Conservation (phyloP, 1,139 yeast genomes). For the Suhomyces kunorum region DNA sequence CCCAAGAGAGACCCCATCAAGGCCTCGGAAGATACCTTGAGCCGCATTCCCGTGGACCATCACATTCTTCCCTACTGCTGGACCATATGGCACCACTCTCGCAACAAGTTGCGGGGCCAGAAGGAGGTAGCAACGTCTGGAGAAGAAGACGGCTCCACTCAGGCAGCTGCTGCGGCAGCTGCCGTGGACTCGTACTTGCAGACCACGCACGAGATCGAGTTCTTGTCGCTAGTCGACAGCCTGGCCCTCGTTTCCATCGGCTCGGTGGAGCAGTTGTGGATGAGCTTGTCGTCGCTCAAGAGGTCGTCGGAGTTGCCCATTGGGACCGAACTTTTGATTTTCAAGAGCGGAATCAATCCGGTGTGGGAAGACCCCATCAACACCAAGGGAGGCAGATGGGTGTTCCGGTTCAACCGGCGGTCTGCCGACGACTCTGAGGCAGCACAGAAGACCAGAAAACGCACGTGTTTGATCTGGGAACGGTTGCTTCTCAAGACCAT, state of each 20-base stretch:
- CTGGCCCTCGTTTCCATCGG: conserved; percentile 34
- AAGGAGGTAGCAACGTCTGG: conserved; percentile 19
- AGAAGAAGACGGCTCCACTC: conserved; percentile 17
- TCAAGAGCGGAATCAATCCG: conserved; percentile 65
- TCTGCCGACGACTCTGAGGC: conserved; percentile 18
- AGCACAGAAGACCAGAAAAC: conserved; percentile 30
- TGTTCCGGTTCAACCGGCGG: conserved; percentile 50
- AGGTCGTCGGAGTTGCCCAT: conserved; percentile 49
- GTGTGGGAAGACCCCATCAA: conserved; percentile 74
- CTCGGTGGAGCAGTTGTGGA: conserved; percentile 67
- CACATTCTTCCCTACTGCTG: conserved; percentile 51
- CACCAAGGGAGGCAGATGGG: conserved; percentile 67
- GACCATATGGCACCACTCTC: conserved; percentile 51
- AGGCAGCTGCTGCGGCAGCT: conserved; percentile 18
- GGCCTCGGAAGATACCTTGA: conserved; percentile 36
- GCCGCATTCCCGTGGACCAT: conserved; percentile 31
- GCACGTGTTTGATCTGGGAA: conserved; percentile 55
- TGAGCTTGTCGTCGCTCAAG: conserved; percentile 48
- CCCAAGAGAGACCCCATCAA: conserved; percentile 41
- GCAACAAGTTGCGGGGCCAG: conserved; percentile 28
- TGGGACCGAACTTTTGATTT: conserved; percentile 61
- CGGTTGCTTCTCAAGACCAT: conserved; percentile 46
- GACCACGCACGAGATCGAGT: conserved; percentile 43
- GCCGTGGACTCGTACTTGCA: conserved; percentile 46
- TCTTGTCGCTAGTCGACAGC: conserved; percentile 16